Base-by-base conservation (phyloP, 148 eudicot genomes). In the Hydrangea macrophylla region DNA sequence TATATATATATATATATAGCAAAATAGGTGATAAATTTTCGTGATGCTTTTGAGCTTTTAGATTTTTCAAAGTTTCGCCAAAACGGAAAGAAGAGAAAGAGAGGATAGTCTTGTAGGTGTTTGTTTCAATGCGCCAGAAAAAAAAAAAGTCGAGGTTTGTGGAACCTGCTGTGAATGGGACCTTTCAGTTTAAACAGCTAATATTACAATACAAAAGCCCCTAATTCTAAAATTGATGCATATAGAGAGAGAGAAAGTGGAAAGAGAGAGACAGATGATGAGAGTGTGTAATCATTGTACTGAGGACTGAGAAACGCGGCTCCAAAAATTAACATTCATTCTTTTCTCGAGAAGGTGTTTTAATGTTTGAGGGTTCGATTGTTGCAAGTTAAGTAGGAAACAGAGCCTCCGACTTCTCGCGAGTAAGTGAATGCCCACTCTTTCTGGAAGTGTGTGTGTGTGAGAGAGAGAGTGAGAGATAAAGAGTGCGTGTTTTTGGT, bases 161-260 rank as follows among this genome's bases (percentile, higher is more conserved):
- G 75, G 75, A 76, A 70, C 79, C 75, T 70, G 75, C 79, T 40
- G 51, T 60, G 75, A 76, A 65, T 53, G 61, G 53, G 72, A 71
- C 79, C 55, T 31, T 36, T 58, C 79, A 71, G 9, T 57, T 50
- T 48, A 45, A 54, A 70, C 64, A 69, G 39, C 60, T 61, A 42
- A 74, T 26, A 56, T 25, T 36, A 12, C 11, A 13, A n/a, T 15
- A 30, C 2, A 18, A 45, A 8, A 33, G 6, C 11, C 11, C 33
- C 30, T 44, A 1, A 25, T 7, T 55, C 11, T 15, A 11, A 27
- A 25, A 10, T 39, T 25, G 17, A 37, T 24, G 25, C 5, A 22
- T 17, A 6, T 33, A 54, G 20, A 0, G 7, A 2, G 60, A 55
- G 60, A 20, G 51, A 55, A 26, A 67, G 15, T 54, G 61, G 7